These are phyloP conservation scores for Rhodotorula diobovata DNA, from an alignment of 768 basidiomycete genomes.

Conservation along the genomic window DNA sequence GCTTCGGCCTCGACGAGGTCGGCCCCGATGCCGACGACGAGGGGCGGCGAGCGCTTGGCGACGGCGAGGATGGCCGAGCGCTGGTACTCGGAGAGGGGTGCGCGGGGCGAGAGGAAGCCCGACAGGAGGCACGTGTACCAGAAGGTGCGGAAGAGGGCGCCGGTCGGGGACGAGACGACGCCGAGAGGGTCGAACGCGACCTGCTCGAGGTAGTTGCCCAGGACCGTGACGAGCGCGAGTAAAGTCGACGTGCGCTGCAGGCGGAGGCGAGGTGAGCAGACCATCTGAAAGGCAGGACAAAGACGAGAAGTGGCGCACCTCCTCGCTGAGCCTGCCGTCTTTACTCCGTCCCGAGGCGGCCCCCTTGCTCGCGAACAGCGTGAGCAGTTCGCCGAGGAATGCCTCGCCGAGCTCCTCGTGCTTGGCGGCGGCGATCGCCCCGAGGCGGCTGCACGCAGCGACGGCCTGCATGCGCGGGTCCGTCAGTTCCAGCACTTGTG, in stretches of 20 bases:
- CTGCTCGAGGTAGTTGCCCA: slow-evolving; percentile 77
- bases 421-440: neutral
- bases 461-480: neutral
- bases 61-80: slow-evolving; percentile 45
- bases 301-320: neutral
- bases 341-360: neutral
- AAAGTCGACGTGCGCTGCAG: slow-evolving; percentile 69
- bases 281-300: neutral
- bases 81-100: slow-evolving; percentile 46
- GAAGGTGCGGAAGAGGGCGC: slow-evolving; percentile 78
- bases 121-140: slow-evolving; percentile 92
- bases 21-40: slow-evolving; percentile 73
- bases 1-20: slow-evolving; percentile 81
- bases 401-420: neutral
- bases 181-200: slow-evolving; percentile 60
- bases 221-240: slow-evolving; percentile 79
- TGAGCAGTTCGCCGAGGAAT: slow-evolving; percentile 12
- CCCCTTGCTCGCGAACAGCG: slow-evolving; percentile 38
- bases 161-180: slow-evolving; percentile 58
- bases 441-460: neutral
- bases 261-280: too few relatives aligned
- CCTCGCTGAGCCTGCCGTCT: slow-evolving; percentile 7
- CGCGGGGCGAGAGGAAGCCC: slow-evolving; percentile 64
- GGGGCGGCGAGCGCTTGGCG: slow-evolving; percentile 44
- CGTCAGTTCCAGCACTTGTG: too few relatives aligned